These are phyloP conservation scores for Epichloe hybrida DNA, from an alignment of 2,329 filamentous ascomycete genomes.

Conservation along the genomic window DNA sequence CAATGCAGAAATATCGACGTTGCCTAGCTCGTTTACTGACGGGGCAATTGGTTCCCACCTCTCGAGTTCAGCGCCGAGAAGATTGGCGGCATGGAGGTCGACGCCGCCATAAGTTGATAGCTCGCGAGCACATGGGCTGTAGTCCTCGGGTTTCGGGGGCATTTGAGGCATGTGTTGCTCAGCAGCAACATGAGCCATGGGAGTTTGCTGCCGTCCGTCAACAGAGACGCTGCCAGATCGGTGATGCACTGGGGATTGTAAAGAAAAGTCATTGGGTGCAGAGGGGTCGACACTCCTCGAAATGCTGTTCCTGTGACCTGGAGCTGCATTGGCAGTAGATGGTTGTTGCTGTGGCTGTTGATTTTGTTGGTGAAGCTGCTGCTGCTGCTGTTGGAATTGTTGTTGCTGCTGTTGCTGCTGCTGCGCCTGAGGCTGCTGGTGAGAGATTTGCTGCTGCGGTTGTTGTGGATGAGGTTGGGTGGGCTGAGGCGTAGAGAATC, in stretches of 20 bases:
- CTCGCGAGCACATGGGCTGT: constrained; percentile 40
- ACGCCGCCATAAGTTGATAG: constrained; percentile 57
- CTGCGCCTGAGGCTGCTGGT: constrained; percentile 1
- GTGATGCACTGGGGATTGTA: constrained; percentile 30
- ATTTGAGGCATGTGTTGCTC: constrained; percentile 25
- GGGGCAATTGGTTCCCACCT: constrained; percentile 64
- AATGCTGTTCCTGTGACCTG: constrained; percentile 29
- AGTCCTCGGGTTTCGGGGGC: constrained; percentile 35
- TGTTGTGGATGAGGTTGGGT: constrained; percentile 9
- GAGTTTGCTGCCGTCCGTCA: constrained; percentile 16
- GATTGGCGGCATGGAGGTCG: constrained; percentile 49
- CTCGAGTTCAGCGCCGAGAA: constrained; percentile 53
- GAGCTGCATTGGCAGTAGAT: constrained; percentile 23
- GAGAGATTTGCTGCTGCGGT: constrained; percentile 6
- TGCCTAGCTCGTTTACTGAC: constrained; percentile 60
- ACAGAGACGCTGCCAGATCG: constrained; percentile 29
- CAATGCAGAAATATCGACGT: constrained; percentile 80
- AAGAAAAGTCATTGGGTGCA: constrained; percentile 25
- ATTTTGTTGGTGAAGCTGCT: constrained; percentile 5
- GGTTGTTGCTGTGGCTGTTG: constrained; percentile 8
- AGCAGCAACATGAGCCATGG: constrained; percentile 7
- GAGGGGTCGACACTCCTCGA: constrained; percentile 34
- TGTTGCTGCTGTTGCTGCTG: background rate
- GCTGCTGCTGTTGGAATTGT: background rate
- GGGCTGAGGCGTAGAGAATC: constrained; percentile 23